Percentiles rank a stretch among this genome's conserved stretches.
Conservation (phyloP, 2,329 filamentous ascomycete genomes). For the Dactylonectria macrodidyma region DNA sequence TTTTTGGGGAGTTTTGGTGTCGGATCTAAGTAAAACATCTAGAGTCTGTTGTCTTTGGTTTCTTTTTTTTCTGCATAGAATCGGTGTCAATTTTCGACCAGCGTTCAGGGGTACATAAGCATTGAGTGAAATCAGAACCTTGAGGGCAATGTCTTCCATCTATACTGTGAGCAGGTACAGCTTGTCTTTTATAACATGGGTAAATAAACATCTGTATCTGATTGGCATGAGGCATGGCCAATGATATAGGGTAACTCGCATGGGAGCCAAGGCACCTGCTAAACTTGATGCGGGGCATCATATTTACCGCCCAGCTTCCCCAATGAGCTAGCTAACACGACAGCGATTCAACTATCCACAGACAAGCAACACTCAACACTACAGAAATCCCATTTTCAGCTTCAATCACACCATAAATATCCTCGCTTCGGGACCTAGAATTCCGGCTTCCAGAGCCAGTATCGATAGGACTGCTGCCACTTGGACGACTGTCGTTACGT, state of each 20-base stretch:
- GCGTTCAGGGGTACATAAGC: not conserved
- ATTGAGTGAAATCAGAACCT: not conserved
- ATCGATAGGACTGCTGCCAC: not conserved
- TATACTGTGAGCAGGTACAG: too few species aligned
- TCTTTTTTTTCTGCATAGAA: conserved; percentile 4
- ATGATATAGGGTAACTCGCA: conserved; percentile 40
- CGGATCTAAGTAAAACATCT: conserved; percentile 30
- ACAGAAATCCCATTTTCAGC: conserved; percentile 10
- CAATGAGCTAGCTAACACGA: conserved; percentile 27
- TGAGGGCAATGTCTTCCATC: not conserved
- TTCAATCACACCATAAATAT: conserved; percentile 11
- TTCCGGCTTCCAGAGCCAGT: conserved; percentile 2
- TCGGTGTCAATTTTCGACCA: not conserved
- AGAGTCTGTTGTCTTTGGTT: conserved; percentile 22
- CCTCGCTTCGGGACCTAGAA: conserved; percentile 4
- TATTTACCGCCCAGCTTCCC: conserved; percentile 26
- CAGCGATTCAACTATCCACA: conserved; percentile 10
- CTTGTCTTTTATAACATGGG: not conserved
- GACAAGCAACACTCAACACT: conserved; percentile 14
- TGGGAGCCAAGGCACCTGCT: conserved; percentile 1
- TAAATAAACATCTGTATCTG: not conserved
- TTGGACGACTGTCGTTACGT: not conserved
- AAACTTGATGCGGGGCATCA: conserved; percentile 30
- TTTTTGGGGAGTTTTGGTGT: conserved; percentile 35
- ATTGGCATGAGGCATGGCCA: not conserved